Conservation (phyloP, 2,329 filamentous ascomycete species). For the Botryotinia calthae region DNA sequence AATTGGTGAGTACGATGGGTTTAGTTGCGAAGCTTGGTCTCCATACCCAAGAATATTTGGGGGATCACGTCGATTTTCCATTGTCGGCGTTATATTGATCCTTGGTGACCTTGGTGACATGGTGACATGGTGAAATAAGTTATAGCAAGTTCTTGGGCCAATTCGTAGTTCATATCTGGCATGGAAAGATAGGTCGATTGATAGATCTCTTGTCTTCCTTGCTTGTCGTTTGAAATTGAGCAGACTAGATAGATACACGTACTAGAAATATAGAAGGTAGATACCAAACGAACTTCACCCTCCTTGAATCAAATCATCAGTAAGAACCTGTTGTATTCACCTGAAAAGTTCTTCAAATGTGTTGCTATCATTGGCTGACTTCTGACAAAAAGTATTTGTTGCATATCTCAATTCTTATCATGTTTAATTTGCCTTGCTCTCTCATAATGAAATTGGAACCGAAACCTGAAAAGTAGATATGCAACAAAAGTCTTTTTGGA, state of each 20-base stretch:
- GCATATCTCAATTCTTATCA: not conserved
- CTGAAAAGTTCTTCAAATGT: conserved; percentile 41
- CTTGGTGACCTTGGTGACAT: too few relatives aligned
- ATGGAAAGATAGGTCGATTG: not conserved
- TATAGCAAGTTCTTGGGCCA: not conserved
- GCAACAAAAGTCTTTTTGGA: not conserved
- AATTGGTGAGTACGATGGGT: not conserved
- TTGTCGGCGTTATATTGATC: not conserved
- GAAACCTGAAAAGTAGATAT: not conserved
- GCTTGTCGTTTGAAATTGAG: too few relatives aligned
- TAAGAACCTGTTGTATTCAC: conserved; percentile 49
- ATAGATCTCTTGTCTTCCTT: not conserved
- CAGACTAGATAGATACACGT: not conserved
- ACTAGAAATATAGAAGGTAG: conserved; percentile 28
- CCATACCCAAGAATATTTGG: not conserved
- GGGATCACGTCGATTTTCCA: not conserved
- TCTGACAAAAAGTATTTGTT: not conserved
- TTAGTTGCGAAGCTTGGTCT: not conserved
- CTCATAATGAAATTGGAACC: not conserved
- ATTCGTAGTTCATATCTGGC: not conserved
- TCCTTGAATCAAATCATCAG: conserved; percentile 46
- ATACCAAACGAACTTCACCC: conserved; percentile 45
- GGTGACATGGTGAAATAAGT: not conserved
- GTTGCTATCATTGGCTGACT: not conserved
- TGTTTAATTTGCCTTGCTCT: not conserved